Evolutionary conservation across 768 basidiomycete genomes (phyloP), one percentile per base, ranked within the genome.

Genomic region (Pluteus cervinus): DNA sequence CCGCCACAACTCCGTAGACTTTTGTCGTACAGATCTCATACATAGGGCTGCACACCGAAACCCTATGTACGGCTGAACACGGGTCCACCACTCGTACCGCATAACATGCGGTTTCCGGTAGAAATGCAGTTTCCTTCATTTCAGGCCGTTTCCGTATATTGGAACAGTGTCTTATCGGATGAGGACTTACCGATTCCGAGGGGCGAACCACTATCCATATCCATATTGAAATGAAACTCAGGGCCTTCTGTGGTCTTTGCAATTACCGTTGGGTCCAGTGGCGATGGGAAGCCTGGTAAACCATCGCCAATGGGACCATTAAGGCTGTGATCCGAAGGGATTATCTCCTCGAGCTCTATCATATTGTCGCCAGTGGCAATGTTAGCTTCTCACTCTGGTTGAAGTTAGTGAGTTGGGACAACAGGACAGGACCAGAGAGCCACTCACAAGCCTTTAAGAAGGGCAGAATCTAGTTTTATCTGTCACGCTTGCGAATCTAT

Each of bases 201-300:
- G 1, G 46, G 43, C 10, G 49, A 49, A 4, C 68, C 65, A 2
- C 54, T 55, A 21, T 69, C 61, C 37, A 58, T 45, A 41, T 66
- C 62, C 7, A 47, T 7, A 30, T 63, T 63, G 48, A 54, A 69
- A 0, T 60, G 55, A 39, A 66, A 73, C 25, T 48, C 48, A 9
- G 34, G 39, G 7, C 37, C 36, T 12, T 45, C 45, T 6, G 26
- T 26, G 1, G 40, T 52, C 3, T 51, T 46, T 23, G 45, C 29
- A 25, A 56, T 40, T 1, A 57, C 36, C 18, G 50, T 43, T 9
- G 45, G 33, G 32, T 53, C 48, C 16, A 54, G 33, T 7, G 45
- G 24, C 24, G 38, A 25, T 12, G 45, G 47, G 22, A 41, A 37
- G 9, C 51, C 51, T 20, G 49, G 41, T 2, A 52, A 35, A 12